A percentile compares a stretch with the other conserved stretches of the same genome.
Evolutionary conservation across 2,329 filamentous ascomycete genomes (phyloP).

Genomic region (Talaromyces amestolkiae): DNA sequence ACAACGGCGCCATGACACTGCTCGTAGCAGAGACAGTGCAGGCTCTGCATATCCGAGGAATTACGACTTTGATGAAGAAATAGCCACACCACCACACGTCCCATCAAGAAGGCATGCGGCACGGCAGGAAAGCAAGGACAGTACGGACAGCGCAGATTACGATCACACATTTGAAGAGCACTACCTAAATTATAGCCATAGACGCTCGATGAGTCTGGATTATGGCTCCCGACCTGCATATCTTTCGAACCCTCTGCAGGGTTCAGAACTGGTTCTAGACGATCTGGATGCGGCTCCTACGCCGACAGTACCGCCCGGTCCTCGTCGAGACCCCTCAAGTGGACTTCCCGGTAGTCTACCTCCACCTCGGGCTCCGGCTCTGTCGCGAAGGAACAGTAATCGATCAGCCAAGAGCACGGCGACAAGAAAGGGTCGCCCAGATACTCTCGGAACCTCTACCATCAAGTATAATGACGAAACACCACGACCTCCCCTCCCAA

Average conservation of each 20-base stretch:
- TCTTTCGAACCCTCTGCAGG: slow-evolving; percentile 24
- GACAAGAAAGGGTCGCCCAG: slow-evolving; percentile 37
- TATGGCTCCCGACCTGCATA: slow-evolving; percentile 39
- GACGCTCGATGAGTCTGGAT: slow-evolving; percentile 48
- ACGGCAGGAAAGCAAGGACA: slow-evolving; percentile 68
- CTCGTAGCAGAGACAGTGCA: slow-evolving; percentile 46
- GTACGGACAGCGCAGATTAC: slow-evolving; percentile 70
- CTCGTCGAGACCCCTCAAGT: slow-evolving; percentile 55
- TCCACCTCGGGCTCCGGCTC: slow-evolving; percentile 32
- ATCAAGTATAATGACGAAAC: slow-evolving; percentile 31
- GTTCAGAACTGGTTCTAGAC: slow-evolving; percentile 29
- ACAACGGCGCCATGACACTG: slow-evolving; percentile 62
- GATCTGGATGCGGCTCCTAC: slow-evolving; percentile 81
- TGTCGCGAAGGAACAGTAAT: slow-evolving; percentile 43
- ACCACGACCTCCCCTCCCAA: slow-evolving; percentile 39
- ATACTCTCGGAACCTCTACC: slow-evolving; percentile 39
- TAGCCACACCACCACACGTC: slow-evolving; percentile 17
- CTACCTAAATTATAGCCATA: slow-evolving; percentile 24
- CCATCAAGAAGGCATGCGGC: slow-evolving; percentile 43
- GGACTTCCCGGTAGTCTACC: slow-evolving; percentile 28
- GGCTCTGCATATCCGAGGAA: slow-evolving; percentile 18
- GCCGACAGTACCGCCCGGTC: slow-evolving; percentile 77
- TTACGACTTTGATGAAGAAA: slow-evolving; percentile 30
- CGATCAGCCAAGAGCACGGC: slow-evolving; percentile 43
- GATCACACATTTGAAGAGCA: slow-evolving; percentile 14